These are phyloP conservation scores for Calonectria hongkongensis DNA, from an alignment of 2,329 filamentous ascomycete genomes.

Conservation along the genomic window DNA sequence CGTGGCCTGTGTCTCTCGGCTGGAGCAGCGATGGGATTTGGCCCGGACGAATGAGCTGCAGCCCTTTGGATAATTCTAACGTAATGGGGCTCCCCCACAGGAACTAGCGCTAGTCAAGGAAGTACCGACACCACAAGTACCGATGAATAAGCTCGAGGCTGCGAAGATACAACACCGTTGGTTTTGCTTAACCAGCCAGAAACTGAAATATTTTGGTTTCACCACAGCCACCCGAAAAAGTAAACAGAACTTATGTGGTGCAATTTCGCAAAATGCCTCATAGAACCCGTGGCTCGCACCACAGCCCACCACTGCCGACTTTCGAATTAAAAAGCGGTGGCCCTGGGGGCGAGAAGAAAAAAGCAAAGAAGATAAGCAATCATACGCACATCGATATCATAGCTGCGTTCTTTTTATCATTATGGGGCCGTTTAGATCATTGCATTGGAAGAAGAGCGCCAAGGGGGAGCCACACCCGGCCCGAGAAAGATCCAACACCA, in stretches of 20 bases:
- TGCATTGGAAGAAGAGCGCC: not conserved
- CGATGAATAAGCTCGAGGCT: not conserved
- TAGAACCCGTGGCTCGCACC: not conserved
- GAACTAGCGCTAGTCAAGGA: not conserved
- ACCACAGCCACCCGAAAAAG: not conserved
- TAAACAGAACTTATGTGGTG: not conserved
- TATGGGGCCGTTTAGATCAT: slow-evolving; percentile 1
- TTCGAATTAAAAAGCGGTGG: not conserved
- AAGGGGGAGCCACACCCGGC: not conserved
- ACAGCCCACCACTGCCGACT: not conserved
- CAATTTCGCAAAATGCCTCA: slow-evolving; percentile 2
- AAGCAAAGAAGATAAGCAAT: not conserved
- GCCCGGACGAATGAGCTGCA: not conserved
- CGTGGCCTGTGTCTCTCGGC: not conserved
- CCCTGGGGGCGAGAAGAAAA: not conserved
- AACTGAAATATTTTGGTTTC: not conserved
- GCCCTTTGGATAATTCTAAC: not conserved
- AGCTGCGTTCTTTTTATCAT: not conserved
- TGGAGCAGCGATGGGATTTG: not conserved
- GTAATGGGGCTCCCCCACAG: not conserved
- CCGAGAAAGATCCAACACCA: not conserved
- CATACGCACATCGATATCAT: too few species aligned
- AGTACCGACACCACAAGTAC: not conserved
- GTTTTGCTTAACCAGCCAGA: not conserved
- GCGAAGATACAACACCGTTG: slow-evolving; percentile 2